Base-by-base conservation (phyloP, 2,329 filamentous ascomycete genomes). In the Zopfia rhizophila region DNA sequence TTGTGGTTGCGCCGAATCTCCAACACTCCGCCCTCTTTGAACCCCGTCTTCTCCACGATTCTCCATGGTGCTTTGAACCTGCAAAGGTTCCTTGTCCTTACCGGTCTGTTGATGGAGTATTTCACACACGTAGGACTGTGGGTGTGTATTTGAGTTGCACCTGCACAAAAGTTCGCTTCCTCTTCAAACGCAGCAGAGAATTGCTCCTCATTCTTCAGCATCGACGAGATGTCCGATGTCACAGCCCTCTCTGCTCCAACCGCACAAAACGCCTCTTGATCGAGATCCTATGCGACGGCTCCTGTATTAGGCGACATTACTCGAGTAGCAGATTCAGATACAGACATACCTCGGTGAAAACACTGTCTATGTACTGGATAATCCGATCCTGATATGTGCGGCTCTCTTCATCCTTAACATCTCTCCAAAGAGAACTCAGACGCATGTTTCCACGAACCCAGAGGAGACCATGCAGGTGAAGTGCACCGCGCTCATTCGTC, bases 401-500 rank as follows among this genome's bases (percentile, higher is more conserved):
- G 11, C 24, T 11, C 14, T 37, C 33, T 37, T 8, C 33, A 4
- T 23, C 33, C 8, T n/a, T 19, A 37, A 37, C 33, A 12, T 17
- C 37, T 17, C 24, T 13, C 8, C 5, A 40, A 8, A 40, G 6
- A 18, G 27, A 11, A 11, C 7, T 5, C 3, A 31, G 22, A 4
- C 23, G 4, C 13, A 28, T 11, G 23, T 40, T 40, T 31, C 37
- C 37, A 18, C 21, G 22, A 6, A 40, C 22, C 37, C 37, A 40
- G 3, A 40, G 27, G 17, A 40, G 37, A 4, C 37, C 37, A 24
- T 40, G 27, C 7, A 40, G 4, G 27, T 40, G 37, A 19, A 40
- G 37, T 24, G 37, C 5, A 7, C 37, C 37, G 4, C 37, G 37
- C 24, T 40, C 22, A 17, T 40, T 40, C 24, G 37, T 40, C 37